phyloP scores from a whole-genome alignment of 2,329 filamentous ascomycete species.

The Ophiocordyceps camponoti-saundersi region DNA sequence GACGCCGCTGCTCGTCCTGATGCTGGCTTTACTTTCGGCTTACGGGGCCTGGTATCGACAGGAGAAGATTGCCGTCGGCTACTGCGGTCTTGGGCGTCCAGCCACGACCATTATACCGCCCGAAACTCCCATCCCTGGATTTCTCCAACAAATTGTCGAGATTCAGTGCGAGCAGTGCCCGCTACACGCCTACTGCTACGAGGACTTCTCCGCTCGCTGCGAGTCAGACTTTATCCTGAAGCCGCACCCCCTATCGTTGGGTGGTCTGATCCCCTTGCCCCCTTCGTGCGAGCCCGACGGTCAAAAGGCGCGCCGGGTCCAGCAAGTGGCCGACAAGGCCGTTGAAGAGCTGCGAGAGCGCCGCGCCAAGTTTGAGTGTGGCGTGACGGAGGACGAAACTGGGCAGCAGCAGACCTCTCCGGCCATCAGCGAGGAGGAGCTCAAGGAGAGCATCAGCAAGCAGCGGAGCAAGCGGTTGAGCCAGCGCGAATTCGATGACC shows the following conservation, averaged over 20 bases:
- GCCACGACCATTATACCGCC: constrained; percentile 31
- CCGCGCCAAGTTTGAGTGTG: constrained; percentile 81
- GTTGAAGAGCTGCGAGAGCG: constrained; percentile 75
- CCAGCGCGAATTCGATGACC: constrained; percentile 78
- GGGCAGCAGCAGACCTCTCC: constrained; percentile 43
- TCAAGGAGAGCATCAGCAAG: constrained; percentile 61
- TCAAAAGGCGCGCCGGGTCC: constrained; percentile 74
- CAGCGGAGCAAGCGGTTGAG: constrained; percentile 72
- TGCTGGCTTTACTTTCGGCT: constrained; percentile 51
- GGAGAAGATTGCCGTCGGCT: constrained; percentile 92
- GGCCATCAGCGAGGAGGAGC: constrained; percentile 45
- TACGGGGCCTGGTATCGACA: constrained; percentile 77
- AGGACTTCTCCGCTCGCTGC: constrained; percentile 60
- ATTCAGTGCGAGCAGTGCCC: constrained; percentile 86
- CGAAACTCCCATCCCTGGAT: constrained; percentile 47
- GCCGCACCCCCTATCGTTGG: constrained; percentile 66
- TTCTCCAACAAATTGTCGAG: constrained; percentile 49
- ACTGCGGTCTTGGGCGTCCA: constrained; percentile 68
- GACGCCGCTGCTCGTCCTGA: constrained; percentile 53
- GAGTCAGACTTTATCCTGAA: constrained; percentile 77
- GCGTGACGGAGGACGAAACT: constrained; percentile 46
- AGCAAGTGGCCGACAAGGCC: constrained; percentile 73
- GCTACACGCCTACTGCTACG: constrained; percentile 74
- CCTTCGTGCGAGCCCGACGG: constrained; percentile 92
- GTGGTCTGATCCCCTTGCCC: constrained; percentile 66